These are phyloP conservation scores for Plectranthus barbatus DNA, from an alignment of 257 asterid genomes.

Conservation along the genomic window DNA sequence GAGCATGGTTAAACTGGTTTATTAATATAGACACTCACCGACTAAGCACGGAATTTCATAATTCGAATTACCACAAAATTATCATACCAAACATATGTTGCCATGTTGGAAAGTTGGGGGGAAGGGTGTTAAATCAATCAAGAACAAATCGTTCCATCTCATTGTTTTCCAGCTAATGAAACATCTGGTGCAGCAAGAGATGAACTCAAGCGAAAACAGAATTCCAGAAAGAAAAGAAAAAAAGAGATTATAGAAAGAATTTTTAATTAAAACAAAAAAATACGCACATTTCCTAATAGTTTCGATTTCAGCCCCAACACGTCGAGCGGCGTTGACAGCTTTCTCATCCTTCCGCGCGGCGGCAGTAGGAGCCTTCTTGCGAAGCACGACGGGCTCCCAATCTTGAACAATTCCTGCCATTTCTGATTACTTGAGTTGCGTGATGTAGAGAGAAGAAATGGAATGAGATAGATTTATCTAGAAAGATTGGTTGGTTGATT, in stretches of 20 bases:
- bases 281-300: conserved; percentile 58
- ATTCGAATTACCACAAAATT: neutral
- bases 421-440: neutral
- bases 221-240: neutral
- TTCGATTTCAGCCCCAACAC: conserved; percentile 90
- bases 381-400: conserved; percentile 89
- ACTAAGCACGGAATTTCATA: neutral
- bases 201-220: neutral
- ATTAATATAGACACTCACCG: neutral
- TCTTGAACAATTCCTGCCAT: conserved; percentile 69
- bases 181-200: neutral
- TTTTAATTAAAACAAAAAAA: too few species aligned
- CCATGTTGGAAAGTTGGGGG: neutral
- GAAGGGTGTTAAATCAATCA: neutral
- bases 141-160: neutral
- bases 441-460: neutral
- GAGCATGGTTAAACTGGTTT: neutral
- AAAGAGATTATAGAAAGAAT: too few species aligned
- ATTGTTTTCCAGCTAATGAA: neutral
- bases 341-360: conserved; percentile 96
- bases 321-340: conserved; percentile 97
- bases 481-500: neutral
- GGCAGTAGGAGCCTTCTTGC: conserved; percentile 86
- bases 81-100: neutral
- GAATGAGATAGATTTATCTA: neutral